Evolutionary conservation across 495 filamentous ascomycete genomes (phyloP), one percentile per base, ranked within the genome.

Genomic region (Podospora fimiseda): DNA sequence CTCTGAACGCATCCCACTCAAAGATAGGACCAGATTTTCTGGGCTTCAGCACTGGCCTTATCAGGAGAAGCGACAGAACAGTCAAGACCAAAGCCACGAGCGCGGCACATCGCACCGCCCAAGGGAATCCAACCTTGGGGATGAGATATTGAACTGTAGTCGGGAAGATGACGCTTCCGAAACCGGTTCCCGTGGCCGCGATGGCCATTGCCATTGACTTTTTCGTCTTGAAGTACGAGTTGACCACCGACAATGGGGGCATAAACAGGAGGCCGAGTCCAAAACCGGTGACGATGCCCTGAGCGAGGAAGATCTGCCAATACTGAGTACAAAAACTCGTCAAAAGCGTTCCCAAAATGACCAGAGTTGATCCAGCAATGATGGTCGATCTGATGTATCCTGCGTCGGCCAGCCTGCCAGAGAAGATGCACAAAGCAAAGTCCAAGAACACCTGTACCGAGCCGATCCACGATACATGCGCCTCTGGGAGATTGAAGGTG

Each of bases 381-480:
- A 70, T 64, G 23, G 71, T 70, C 30, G 63, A 62, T 20, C 61
- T 63, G 21, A 69, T 53, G 53, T 70, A 71, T 24, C 73, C 73
- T 7, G 70, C 71, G 53, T 76, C 72, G 1, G 70, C 63, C 6
- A 70, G 63, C 0, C 72, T 56, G 1, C 72, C 74, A 19, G 72
- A 71, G 45, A 70, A 36, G 14, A 60, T 66, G 58, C 73, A 73
- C 22, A 62, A 58, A 13, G 54, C 45, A 50, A 69, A 71, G 49
- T 68, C 68, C 7, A 76, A 61, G 45, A 75, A 75, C 39, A 69
- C 59, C 59, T 75, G 72, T 9, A 74, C 39, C 14, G 72, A 75
- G 16, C 74, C 74, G 46, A 75, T 74, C 74, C 72, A 76, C 0
- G 71, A 71, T 18, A 76, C 63, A 24, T 71, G 65, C 2, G 69